Evolutionary conservation across 2,329 filamentous ascomycete genomes (phyloP).

Genomic region (Alternaria longipes): DNA sequence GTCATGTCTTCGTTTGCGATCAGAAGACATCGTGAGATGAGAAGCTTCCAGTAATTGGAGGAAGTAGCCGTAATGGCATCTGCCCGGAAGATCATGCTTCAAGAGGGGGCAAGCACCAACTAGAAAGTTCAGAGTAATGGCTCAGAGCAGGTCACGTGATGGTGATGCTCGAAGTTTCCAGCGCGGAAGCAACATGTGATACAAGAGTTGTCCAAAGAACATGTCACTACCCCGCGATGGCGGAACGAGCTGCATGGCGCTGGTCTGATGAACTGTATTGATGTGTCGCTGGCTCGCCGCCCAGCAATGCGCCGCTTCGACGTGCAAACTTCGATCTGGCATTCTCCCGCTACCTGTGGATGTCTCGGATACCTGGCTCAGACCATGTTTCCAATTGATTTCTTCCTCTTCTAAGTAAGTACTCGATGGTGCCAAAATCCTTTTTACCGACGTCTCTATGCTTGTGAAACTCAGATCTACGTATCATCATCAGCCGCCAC

Average conservation of each 20-base stretch:
- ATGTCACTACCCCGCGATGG: slow-evolving; percentile 3
- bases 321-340: neutral
- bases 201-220: neutral
- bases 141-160: slow-evolving; percentile 27
- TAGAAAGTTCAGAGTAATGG: slow-evolving; percentile 14
- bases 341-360: slow-evolving; percentile 21
- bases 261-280: slow-evolving; percentile 1
- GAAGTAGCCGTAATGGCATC: slow-evolving; percentile 3
- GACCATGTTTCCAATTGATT: slow-evolving; percentile 84
- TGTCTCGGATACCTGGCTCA: slow-evolving; percentile 79
- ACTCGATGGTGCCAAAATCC: slow-evolving; percentile 87
- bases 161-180: neutral
- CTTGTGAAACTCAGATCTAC: slow-evolving; percentile 79
- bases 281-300: neutral
- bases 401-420: slow-evolving; percentile 80
- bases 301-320: neutral
- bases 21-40: slow-evolving; percentile 5
- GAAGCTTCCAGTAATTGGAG: slow-evolving; percentile 4
- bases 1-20: slow-evolving; percentile 14
- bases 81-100: neutral
- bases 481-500: slow-evolving; percentile 17
- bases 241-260: neutral
- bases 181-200: neutral
- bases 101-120: slow-evolving; percentile 5
- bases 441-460: slow-evolving; percentile 76